Base-by-base conservation (phyloP, 441 rosid genomes). In the Dalechampia spathulata region DNA sequence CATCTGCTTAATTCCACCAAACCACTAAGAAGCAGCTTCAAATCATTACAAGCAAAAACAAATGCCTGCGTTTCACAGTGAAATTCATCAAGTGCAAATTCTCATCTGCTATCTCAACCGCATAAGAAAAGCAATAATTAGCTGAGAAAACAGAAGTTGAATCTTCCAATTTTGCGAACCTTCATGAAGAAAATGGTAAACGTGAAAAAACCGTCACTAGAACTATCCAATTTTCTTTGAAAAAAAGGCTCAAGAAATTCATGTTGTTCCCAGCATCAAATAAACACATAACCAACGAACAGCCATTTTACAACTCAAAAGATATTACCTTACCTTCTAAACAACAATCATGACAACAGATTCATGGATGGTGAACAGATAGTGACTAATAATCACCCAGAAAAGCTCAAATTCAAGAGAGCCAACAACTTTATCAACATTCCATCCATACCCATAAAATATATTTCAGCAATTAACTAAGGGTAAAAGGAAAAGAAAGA, bases 1-100 rank as follows among this genome's bases (percentile, higher is more conserved):
- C 66, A 69, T 73, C 86, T 76, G 65, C 37, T 22, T 50, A 27
- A 60, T 46, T 8, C 15, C 10, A 26, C 19, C n/a, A 46, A 48
- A 37, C 7, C 28, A 51, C 17, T 21, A 28, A 6, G 17, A 32
- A 57, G 37, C 12, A 36, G 30, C 52, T 23, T 54, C 8, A 40
- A 25, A 22, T 58, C 13, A 48, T 47, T 22, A 11, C 16, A 13
- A 16, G 52, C 51, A 57, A 46, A 46, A 22, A 23, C 22, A 57
- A 47, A 16, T n/a, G 13, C 20, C 51, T 20, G 21, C 40, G 34
- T 34, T 19, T 56, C 25, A 42, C 19, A 56, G n/a, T 30, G 40
- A 40, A 55, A 55, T 42, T 32, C 14, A 4, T 13, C 4, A 4
- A 15, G 12, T 23, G 28, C 46, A 26, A 17, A 38, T 19, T 54